Evolutionary conservation across 2,329 filamentous ascomycete genomes (phyloP), one percentile per base, ranked within the genome.

Genomic region (Piedraia hortae): DNA sequence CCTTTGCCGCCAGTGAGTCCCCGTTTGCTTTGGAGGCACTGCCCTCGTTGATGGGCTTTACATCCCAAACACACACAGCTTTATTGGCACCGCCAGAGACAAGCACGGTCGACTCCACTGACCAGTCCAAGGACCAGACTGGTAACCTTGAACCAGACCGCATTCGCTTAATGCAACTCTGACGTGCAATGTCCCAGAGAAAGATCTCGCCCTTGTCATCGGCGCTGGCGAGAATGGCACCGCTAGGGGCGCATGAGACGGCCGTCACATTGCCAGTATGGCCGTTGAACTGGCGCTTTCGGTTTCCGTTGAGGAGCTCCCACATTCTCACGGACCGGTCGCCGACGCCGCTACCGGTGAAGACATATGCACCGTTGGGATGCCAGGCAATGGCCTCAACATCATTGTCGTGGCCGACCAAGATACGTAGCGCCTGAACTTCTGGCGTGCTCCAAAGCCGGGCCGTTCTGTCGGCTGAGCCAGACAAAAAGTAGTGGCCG

Each of bases 251-350:
- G 37, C 78, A 89, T 31, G 82, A 64, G 12, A 93, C 51, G 0
- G 77, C 62, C 8, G 71, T 88, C 39, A 93, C 67, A 37, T 77
- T 75, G 21, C 85, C 77, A 0, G 65, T 71, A 40, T 97, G 85
- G 1, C 85, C 85, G 0, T 74, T 78, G 41, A 93, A 90, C 37
- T 93, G 64, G 12, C 85, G 71, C 4, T 91, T 74, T 16, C 78
- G 77, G 29, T 69, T 67, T 13, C 85, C 85, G 5, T 71, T 82
- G 6, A 65, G 60, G n/a, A 91, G 62, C 6, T 78, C 69, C 85
- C 85, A 97, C 82, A 97, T 93, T 14, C 85, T 69, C 15, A 93
- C 74, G 1, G 78, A 85, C 44, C 82, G 82, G 45, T 97, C 80
- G 32, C 73, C 73, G 3, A 34, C 35, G 19, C 38, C 35, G 7